These are phyloP conservation scores for Groenewaldozyma tartarivorans DNA, from an alignment of 805 yeast genomes.

Conservation along the genomic window DNA sequence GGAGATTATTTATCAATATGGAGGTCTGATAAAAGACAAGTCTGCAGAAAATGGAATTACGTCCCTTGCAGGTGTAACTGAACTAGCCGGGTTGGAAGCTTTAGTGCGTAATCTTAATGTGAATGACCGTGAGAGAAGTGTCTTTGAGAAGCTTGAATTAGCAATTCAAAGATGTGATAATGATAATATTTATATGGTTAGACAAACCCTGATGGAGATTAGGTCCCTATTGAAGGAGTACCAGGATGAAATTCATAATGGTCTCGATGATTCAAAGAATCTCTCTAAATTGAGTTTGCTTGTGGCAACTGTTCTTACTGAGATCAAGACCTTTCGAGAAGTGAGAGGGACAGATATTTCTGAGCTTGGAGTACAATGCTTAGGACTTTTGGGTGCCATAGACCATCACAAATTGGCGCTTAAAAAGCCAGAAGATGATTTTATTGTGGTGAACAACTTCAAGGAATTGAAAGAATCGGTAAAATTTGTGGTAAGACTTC, in stretches of 20 bases:
- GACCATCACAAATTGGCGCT: constrained; percentile 52
- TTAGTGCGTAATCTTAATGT: constrained; percentile 2
- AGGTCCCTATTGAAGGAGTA: constrained; percentile 35
- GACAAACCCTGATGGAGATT: constrained; percentile 61
- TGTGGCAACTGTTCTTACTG: constrained; percentile 21
- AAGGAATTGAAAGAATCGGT: constrained; percentile 52
- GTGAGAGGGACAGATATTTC: constrained; percentile 33
- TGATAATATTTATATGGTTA: constrained; percentile 61
- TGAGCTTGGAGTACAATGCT: constrained; percentile 52
- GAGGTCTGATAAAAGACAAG: constrained; percentile 10
- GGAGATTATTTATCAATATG: constrained; percentile 19
- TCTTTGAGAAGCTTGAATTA: constrained; percentile 17
- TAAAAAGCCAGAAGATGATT: constrained; percentile 30
- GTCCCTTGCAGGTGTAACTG: constrained; percentile 8
- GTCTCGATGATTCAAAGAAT: constrained; percentile 6
- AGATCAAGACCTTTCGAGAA: constrained; percentile 19
- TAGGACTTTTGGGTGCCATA: constrained; percentile 69
- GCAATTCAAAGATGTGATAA: constrained; percentile 47
- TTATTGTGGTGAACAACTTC: constrained; percentile 53
- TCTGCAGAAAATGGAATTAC: constrained; percentile 16
- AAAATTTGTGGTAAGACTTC: constrained; percentile 51
- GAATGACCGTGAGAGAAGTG: neutral
- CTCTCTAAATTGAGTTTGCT: constrained; percentile 11
- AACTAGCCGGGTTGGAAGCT: constrained; percentile 5
- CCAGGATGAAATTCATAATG: constrained; percentile 13